phyloP scores from a whole-genome alignment of 2,329 filamentous ascomycete genomes.

The Aspergillus hiratsukae region DNA sequence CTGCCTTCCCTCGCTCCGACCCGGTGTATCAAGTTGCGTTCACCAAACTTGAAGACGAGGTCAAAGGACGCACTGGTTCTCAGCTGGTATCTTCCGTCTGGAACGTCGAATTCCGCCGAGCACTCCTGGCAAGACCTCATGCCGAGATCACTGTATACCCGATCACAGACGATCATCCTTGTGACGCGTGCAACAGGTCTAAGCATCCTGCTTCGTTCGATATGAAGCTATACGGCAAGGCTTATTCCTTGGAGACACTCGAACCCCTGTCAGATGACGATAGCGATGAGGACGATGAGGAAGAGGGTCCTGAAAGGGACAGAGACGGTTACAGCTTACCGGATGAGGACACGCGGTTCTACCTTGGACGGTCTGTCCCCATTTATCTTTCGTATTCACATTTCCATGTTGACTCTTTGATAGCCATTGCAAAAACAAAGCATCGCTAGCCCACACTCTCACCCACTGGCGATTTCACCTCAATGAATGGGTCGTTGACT shows the following conservation, averaged over 20 bases:
- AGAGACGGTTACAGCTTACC: constrained; percentile 45
- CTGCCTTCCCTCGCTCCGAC: constrained; percentile 60
- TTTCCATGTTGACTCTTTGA: background rate
- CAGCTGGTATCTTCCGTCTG: constrained; percentile 70
- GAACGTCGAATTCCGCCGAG: constrained; percentile 61
- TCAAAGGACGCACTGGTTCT: constrained; percentile 61
- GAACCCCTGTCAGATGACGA: constrained; percentile 55
- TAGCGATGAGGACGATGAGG: constrained; percentile 36
- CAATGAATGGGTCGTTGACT: constrained; percentile 65
- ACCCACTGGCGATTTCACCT: constrained; percentile 72
- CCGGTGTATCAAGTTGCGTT: constrained; percentile 66
- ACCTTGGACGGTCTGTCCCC: constrained; percentile 46
- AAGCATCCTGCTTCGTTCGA: constrained; percentile 64
- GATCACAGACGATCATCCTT: constrained; percentile 46
- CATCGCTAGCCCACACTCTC: constrained; percentile 65
- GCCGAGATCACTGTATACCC: constrained; percentile 50
- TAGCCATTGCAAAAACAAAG: constrained; percentile 58
- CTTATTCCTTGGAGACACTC: constrained; percentile 63
- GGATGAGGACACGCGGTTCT: constrained; percentile 45
- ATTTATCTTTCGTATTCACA: background rate
- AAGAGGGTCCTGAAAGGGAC: constrained; percentile 35
- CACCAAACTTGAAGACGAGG: constrained; percentile 66
- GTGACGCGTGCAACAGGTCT: constrained; percentile 67
- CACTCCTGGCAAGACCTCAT: constrained; percentile 62
- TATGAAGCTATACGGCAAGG: constrained; percentile 59